phyloP scores from a whole-genome alignment of 2,329 filamentous ascomycete species.

The Drechslerella coelobrocha region DNA sequence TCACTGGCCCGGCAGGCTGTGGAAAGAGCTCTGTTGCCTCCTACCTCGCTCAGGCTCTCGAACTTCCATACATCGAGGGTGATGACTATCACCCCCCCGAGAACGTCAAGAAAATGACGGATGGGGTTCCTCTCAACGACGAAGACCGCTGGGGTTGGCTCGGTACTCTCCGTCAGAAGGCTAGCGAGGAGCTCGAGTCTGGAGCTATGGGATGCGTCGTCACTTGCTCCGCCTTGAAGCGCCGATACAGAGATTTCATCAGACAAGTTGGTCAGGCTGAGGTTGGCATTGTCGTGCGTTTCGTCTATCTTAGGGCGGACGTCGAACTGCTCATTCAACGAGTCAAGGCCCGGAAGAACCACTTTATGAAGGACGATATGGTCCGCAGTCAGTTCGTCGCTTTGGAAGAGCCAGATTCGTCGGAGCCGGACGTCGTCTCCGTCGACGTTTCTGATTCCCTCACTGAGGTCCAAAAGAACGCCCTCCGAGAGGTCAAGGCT shows the following conservation, averaged over 20 bases:
- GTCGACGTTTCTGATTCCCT: conserved; percentile 70
- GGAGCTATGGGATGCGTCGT: conserved; percentile 81
- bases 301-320: conserved; percentile 84
- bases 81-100: conserved; percentile 74
- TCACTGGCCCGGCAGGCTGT: conserved; percentile 65
- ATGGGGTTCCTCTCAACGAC: conserved; percentile 83
- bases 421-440: conserved; percentile 75
- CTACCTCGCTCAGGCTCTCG: conserved; percentile 60
- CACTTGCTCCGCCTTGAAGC: conserved; percentile 94
- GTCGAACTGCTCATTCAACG: conserved; percentile 77
- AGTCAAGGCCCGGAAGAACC: conserved; percentile 75
- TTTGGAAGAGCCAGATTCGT: conserved; percentile 77
- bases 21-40: conserved; percentile 65
- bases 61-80: conserved; percentile 64
- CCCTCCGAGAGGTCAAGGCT: conserved; percentile 37
- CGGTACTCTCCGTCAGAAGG: conserved; percentile 74
- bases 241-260: conserved; percentile 94
- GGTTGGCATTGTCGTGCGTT: conserved; percentile 79
- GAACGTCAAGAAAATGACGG: conserved; percentile 90
- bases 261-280: conserved; percentile 79
- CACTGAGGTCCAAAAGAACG: conserved; percentile 63
- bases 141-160: conserved; percentile 98
- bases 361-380: conserved; percentile 97
- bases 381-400: conserved; percentile 88
- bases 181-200: conserved; percentile 64